Percentiles rank a stretch among this genome's conserved stretches.
Evolutionary conservation across 2,329 filamentous ascomycete genomes (phyloP).

Genomic region (Byssoonygena ceratinophila): DNA sequence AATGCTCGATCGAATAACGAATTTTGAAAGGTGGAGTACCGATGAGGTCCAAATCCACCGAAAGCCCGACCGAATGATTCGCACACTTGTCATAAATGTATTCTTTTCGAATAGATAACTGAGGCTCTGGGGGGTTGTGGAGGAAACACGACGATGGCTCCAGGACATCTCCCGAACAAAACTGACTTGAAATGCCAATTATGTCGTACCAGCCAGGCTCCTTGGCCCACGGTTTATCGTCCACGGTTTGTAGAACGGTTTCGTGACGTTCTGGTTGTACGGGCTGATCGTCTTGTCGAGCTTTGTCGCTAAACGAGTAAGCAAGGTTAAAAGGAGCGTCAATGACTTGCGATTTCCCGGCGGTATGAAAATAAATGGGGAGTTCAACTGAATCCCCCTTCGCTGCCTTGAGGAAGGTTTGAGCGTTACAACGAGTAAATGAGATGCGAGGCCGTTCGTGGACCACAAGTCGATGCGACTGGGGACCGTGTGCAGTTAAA

Average conservation of each 20-base stretch:
- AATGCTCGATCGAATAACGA: conserved; percentile 59
- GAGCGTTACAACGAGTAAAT: conserved; percentile 64
- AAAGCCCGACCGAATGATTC: conserved; percentile 80
- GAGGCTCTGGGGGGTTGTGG: conserved; percentile 80
- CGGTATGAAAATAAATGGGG: conserved; percentile 59
- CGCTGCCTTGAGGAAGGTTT: conserved; percentile 71
- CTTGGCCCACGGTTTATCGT: conserved; percentile 57
- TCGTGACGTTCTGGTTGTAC: conserved; percentile 48
- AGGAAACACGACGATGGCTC: conserved; percentile 91
- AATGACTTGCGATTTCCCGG: conserved; percentile 46
- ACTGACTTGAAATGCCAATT: conserved; percentile 65
- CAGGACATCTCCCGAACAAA: conserved; percentile 76
- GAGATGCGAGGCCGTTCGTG: conserved; percentile 71
- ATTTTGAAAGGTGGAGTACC: conserved; percentile 88
- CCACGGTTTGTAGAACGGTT: conserved; percentile 46
- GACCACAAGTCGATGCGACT: conserved; percentile 70
- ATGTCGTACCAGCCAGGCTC: conserved; percentile 79
- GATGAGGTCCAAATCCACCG: conserved; percentile 78
- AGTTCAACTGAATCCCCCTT: conserved; percentile 59
- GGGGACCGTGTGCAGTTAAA: conserved; percentile 49
- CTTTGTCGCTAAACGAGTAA: conserved; percentile 72
- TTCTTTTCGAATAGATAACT: conserved; percentile 60
- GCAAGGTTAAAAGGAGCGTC: conserved; percentile 61
- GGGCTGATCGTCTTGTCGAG: conserved; percentile 57
- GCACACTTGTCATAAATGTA: conserved; percentile 92